Evolutionary conservation across 768 basidiomycete species (phyloP).

Genomic region (Boletus rubescentipes): DNA sequence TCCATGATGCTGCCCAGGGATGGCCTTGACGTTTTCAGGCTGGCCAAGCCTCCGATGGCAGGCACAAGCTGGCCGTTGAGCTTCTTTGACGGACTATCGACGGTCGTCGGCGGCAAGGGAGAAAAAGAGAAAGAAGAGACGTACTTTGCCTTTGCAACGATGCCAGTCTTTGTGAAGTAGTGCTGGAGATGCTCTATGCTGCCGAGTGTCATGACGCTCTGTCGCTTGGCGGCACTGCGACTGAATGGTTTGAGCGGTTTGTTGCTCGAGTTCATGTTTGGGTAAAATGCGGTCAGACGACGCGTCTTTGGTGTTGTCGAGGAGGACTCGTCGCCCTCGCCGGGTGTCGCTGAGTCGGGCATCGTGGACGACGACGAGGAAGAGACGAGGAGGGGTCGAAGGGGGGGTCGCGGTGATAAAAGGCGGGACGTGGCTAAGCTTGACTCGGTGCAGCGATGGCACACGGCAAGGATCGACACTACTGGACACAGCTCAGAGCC

Average conservation of each 20-base stretch:
- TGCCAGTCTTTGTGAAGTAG: slow-evolving; percentile 89
- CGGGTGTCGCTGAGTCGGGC: slow-evolving; percentile 48
- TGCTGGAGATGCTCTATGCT: slow-evolving; percentile 95
- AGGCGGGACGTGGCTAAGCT: neutral
- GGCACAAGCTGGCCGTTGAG: slow-evolving; percentile 66
- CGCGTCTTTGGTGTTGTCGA: slow-evolving; percentile 47
- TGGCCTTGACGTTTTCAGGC: slow-evolving; percentile 38
- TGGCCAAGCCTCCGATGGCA: slow-evolving; percentile 64
- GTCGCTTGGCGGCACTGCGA: slow-evolving; percentile 86
- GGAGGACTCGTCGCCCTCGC: slow-evolving; percentile 38
- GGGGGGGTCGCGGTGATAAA: slow-evolving; percentile 12
- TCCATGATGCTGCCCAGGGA: slow-evolving; percentile 45
- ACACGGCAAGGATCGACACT: slow-evolving; percentile 66
- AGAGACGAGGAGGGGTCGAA: slow-evolving; percentile 15
- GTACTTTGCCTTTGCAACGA: slow-evolving; percentile 70
- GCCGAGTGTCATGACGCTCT: slow-evolving; percentile 92
- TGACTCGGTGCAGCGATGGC: slow-evolving; percentile 32
- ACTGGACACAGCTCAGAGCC: slow-evolving; percentile 72
- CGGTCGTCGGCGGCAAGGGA: slow-evolving; percentile 6
- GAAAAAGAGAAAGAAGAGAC: slow-evolving; percentile 23
- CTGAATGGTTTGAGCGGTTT: slow-evolving; percentile 85
- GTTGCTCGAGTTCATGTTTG: slow-evolving; percentile 65
- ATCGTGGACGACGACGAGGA: slow-evolving; percentile 22
- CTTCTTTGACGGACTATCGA: slow-evolving; percentile 45
- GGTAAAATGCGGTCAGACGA: slow-evolving; percentile 77